Evolutionary conservation across 2,329 filamentous ascomycete genomes (phyloP).

Genomic region (Aspergillus candidus): DNA sequence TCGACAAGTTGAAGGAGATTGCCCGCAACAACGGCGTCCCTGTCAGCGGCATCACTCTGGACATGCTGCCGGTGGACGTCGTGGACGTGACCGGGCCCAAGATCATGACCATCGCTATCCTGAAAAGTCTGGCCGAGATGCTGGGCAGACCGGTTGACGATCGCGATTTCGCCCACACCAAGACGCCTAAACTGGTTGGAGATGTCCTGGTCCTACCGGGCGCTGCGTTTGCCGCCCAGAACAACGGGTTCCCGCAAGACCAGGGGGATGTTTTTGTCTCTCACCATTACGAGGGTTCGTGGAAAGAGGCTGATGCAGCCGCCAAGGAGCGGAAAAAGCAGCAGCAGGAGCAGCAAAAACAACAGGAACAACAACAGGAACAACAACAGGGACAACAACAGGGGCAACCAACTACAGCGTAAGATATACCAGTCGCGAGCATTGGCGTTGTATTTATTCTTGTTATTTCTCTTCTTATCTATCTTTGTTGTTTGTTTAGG

Average conservation of each 20-base stretch:
- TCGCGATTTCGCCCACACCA: constrained; percentile 17
- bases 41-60: constrained; percentile 14
- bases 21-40: constrained; percentile 11
- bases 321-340: constrained; percentile 15
- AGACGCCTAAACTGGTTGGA: constrained; percentile 18
- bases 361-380: no score
- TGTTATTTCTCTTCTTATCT: no score
- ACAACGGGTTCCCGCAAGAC: constrained; percentile 17
- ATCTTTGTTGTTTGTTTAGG: no score
- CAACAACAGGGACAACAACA: no score
- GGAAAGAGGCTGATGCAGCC: constrained; percentile 14
- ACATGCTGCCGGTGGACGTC: constrained; percentile 21
- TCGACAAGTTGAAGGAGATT: constrained; percentile 14
- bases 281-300: constrained; percentile 16
- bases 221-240: constrained; percentile 18
- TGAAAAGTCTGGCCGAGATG: constrained; percentile 14
- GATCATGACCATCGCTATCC: constrained; percentile 21
- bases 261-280: constrained; percentile 6
- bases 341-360: constrained; percentile 9
- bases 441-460: no score
- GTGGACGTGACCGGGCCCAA: constrained; percentile 24
- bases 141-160: constrained; percentile 16
- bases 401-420: no score
- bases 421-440: no score
- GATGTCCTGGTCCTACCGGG: constrained; percentile 24